Evolutionary conservation across 1,284 basidiomycete genomes (phyloP), one percentile per base, ranked within the genome.

Genomic region (Sporisorium graminicola): DNA sequence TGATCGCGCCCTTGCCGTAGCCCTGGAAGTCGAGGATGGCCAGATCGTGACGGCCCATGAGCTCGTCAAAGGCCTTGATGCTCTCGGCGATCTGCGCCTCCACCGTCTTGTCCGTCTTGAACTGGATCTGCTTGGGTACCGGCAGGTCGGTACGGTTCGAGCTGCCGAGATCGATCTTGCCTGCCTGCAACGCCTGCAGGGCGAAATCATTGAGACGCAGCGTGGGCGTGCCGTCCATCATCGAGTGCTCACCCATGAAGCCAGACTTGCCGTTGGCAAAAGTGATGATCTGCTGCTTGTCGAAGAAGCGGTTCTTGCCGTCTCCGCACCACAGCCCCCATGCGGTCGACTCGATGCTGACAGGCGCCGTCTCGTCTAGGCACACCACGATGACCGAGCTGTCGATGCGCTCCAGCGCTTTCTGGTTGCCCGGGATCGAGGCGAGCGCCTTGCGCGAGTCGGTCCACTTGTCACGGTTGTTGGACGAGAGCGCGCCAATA

Each of bases 221-320:
- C 0, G 96, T 98, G 0, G 96, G 93, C 0, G 95, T 98, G 50
- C 96, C 96, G 84, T 98, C 96, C 93, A 95, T 94, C 85, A 93
- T 94, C 14, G 93, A 94, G 86, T 96, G 94, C 86, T 96, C 94
- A 59, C 94, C 94, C 90, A 95, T 91, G 78, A 97, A 99, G 1
- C 94, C 96, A 29, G 94, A 94, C 68, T 94, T 93, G 60, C 94
- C 97, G 93, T 97, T 40, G 97, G 93, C 69, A 18, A 76, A 77
- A 16, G 82, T 74, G 54, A 84, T 79, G 70, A 86, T 94, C 86
- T 98, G 93, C 86, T 99, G 96, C 87, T 99, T 99, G 89, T 99
- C 97, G 86, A 93, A 98, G 90, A 93, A 99, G 68, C 96, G 89
- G 87, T 98, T 98, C 74, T 91, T 89, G 46, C 94, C 95, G 77